These are phyloP conservation scores for Mycena chlorophos DNA, from an alignment of 768 basidiomycete genomes.

Conservation along the genomic window DNA sequence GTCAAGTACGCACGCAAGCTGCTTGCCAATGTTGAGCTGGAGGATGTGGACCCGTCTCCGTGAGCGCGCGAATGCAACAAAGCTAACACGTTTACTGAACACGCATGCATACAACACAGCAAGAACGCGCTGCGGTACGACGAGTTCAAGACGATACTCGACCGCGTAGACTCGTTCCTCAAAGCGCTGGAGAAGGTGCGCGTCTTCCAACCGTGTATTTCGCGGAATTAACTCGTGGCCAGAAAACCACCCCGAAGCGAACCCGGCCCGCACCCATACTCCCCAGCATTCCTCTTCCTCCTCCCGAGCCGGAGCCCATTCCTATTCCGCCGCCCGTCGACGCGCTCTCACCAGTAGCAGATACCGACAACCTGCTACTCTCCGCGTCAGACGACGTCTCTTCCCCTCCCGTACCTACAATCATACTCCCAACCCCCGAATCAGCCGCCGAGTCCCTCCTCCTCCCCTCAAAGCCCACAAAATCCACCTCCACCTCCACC, in stretches of 20 bases:
- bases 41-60: slow-evolving; percentile 45
- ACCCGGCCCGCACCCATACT: slow-evolving; percentile 50
- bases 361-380: slow-evolving; percentile 42
- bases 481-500: slow-evolving; percentile 32
- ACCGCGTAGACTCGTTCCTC: slow-evolving; percentile 54
- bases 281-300: slow-evolving; percentile 52
- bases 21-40: slow-evolving; percentile 57
- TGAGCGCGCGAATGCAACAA: slow-evolving; percentile 29
- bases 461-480: slow-evolving; percentile 22
- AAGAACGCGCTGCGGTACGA: slow-evolving; percentile 44
- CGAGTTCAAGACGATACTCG: slow-evolving; percentile 51
- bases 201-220: not conserved
- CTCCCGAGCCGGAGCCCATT: slow-evolving; percentile 12
- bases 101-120: slow-evolving; percentile 29
- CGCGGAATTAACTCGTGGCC: not conserved
- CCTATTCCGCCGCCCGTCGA: slow-evolving; percentile 14
- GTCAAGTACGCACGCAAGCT: slow-evolving; percentile 59
- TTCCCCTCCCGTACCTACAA: slow-evolving; percentile 27
- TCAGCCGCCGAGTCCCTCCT: slow-evolving; percentile 17
- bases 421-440: slow-evolving; percentile 36
- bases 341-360: slow-evolving; percentile 14
- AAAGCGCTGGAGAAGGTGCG: slow-evolving; percentile 55
- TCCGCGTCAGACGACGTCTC: slow-evolving; percentile 34
- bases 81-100: slow-evolving; percentile 1
- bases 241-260: slow-evolving; percentile 45